Evolutionary conservation across 164 flowering plant species (phyloP), one percentile per base, ranked within the genome.

Genomic region (Hamamelis virginiana): DNA sequence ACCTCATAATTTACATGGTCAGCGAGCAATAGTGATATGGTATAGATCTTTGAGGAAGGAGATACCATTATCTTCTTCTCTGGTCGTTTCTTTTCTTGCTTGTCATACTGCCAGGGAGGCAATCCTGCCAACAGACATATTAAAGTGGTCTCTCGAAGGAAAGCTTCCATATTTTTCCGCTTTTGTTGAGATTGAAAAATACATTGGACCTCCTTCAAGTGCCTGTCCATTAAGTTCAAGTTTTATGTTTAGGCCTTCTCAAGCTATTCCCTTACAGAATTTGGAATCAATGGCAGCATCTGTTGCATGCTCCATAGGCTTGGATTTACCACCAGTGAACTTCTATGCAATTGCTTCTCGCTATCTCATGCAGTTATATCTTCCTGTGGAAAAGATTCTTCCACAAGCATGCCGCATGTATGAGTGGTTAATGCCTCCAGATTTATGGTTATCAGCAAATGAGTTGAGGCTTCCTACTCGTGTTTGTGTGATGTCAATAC

Each of bases 391-490:
- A 33, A 84, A 81, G 71, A 80, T 92, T 74, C 83, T 95, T 70
- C 84, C 88, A 52, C 76, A 74, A 67, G 94, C 91, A 23, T 76
- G 82, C 62, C 76, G 72, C 12, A 77, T 92, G 71, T 77, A 77
- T 72, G 94, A 89, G 66, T 95, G 97, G 98, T 82, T 85, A 26
- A 86, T 87, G 92, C 92, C 97, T 65, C 87, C 94, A 4, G 93
- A 90, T 47, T 77, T 91, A 50, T 89, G 89, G 88, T 38, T 95
- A 16, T 89, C 96, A 1, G 67, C 82, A 47, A 84, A 81, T 70
- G 80, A 75, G 33, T 52, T 51, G 22, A 86, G 87, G 78, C 81
- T 91, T 78, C 97, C 94, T 11, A 78, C 93, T 67, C 97, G 91
- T 66, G 86, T 84, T 50, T 89, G 81, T 75, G 93, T 89, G 18